Conservation (phyloP, 768 basidiomycete species). For the Leucocoprinus sp. region DNA sequence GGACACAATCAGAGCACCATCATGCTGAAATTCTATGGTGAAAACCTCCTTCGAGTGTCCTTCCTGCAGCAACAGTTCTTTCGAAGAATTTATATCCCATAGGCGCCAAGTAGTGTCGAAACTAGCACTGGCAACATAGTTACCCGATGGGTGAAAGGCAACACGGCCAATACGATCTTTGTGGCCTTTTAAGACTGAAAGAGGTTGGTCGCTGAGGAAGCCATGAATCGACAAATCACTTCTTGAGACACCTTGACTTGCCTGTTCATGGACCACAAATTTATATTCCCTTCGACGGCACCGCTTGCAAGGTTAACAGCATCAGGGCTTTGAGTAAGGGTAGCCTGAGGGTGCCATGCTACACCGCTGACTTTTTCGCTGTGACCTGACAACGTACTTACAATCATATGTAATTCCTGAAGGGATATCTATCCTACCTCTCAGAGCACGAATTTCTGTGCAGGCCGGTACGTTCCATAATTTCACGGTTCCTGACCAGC, state of each 20-base stretch:
- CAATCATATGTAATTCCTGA: background rate
- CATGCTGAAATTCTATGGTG: conserved; percentile 90
- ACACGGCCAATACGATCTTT: conserved; percentile 87
- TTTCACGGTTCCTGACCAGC: conserved; percentile 94
- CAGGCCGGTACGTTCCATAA: conserved; percentile 94
- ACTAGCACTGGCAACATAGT: conserved; percentile 89
- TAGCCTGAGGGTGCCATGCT: conserved; percentile 96
- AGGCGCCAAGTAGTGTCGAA: conserved; percentile 97
- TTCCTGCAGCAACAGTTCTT: conserved; percentile 85
- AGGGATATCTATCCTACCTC: conserved; percentile 43
- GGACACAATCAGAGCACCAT: conserved; percentile 87
- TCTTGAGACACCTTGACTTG: conserved; percentile 22
- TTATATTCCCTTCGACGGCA: conserved; percentile 78
- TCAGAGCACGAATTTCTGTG: conserved; percentile 64
- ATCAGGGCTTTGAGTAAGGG: conserved; percentile 54
- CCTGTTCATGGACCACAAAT: conserved; percentile 87
- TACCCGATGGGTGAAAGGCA: conserved; percentile 93
- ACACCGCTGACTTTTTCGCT: conserved; percentile 89
- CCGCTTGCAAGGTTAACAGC: conserved; percentile 84
- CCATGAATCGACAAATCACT: conserved; percentile 7
- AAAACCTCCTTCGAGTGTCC: conserved; percentile 98
- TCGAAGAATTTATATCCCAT: conserved; percentile 83
- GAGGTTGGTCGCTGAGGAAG: conserved; percentile 61
- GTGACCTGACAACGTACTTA: conserved; percentile 49
- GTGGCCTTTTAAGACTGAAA: conserved; percentile 86